A percentile compares a stretch with the other conserved stretches of the same genome.
These are phyloP conservation scores for Fusarium brachygibbosum DNA, from an alignment of 2,329 filamentous ascomycete species.

Conservation along the genomic window DNA sequence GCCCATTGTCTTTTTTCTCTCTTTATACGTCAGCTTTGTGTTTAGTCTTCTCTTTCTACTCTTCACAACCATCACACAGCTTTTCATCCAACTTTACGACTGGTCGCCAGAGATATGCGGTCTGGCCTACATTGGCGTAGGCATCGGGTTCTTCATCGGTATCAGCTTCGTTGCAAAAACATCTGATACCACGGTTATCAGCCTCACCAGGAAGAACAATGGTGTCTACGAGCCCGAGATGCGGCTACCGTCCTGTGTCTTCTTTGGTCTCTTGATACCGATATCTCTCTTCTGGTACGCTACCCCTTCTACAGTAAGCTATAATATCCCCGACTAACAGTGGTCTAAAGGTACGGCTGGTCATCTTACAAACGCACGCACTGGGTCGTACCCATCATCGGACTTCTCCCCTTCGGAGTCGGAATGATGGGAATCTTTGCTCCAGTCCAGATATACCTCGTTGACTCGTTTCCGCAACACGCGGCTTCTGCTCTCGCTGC, in stretches of 20 bases:
- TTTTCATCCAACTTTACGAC: not conserved
- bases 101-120: not conserved
- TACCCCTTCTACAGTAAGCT: no score
- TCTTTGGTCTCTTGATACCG: not conserved
- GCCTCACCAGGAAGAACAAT: not conserved
- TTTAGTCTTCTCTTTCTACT: conserved; percentile 68
- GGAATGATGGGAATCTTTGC: not conserved
- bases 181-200: not conserved
- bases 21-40: conserved; percentile 38
- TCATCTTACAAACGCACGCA: not conserved
- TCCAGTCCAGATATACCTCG: not conserved
- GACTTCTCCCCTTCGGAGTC: not conserved
- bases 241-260: not conserved
- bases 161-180: not conserved
- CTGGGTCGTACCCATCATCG: not conserved
- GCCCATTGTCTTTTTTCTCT: not conserved
- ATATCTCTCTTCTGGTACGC: not conserved
- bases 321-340: no score
- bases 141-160: not conserved
- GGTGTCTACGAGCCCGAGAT: not conserved
- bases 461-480: not conserved
- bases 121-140: not conserved
- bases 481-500: not conserved
- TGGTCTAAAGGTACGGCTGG: not conserved
- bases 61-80: not conserved